These are phyloP conservation scores for Albatrellus ellisii DNA, from an alignment of 768 basidiomycete species.

Conservation along the genomic window DNA sequence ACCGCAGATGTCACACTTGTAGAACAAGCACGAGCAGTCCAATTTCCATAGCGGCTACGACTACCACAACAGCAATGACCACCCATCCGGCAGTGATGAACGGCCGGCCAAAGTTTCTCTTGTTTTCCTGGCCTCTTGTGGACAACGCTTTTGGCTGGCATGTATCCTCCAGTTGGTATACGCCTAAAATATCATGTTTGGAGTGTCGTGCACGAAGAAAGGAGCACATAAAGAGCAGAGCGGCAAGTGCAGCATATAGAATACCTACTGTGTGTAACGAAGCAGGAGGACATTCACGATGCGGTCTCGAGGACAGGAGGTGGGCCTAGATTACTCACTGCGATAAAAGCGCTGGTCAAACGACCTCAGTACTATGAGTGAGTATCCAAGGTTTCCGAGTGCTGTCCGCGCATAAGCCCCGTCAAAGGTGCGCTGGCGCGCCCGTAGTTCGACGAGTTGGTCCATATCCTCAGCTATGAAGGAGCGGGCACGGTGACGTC, in stretches of 20 bases:
- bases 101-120: constrained; percentile 61
- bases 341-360: constrained; percentile 63
- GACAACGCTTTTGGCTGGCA: constrained; percentile 26
- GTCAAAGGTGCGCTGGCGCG: constrained; percentile 71
- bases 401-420: constrained; percentile 74
- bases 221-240: constrained; percentile 42
- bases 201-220: constrained; percentile 53
- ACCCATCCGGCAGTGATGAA: too few relatives aligned
- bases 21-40: too few relatives aligned
- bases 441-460: constrained; percentile 52
- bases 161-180: background rate
- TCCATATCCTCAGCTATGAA: constrained; percentile 22
- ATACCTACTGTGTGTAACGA: constrained; percentile 50
- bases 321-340: constrained; percentile 33
- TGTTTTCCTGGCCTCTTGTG: constrained; percentile 48
- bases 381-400: constrained; percentile 59
- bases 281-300: too few relatives aligned
- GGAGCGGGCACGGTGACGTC: constrained; percentile 22
- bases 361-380: constrained; percentile 63
- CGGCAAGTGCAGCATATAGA: constrained; percentile 49
- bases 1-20: too few relatives aligned
- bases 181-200: constrained; percentile 66
- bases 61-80: too few relatives aligned
- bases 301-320: background rate
- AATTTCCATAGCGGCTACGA: too few relatives aligned